Evolutionary conservation across 768 basidiomycete genomes (phyloP), one percentile per base, ranked within the genome.

Genomic region (Thelephora ganbajun): DNA sequence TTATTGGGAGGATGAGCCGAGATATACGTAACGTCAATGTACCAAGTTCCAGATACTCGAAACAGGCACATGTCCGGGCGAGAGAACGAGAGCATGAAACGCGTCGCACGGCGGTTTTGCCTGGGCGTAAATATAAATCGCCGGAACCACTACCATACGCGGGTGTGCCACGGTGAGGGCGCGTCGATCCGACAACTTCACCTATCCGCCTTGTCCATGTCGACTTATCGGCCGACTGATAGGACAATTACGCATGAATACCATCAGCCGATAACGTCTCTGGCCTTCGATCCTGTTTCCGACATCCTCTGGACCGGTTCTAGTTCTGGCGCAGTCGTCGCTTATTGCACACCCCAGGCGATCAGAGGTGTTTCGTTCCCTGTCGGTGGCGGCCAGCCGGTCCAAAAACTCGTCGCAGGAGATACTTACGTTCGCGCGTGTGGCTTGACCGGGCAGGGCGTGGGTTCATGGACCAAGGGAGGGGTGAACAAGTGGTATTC

Each of bases 251-350:
- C 39, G 11, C 39, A 41, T 41, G 18, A 41, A n/a, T 57, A 50
- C 43, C 53, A 53, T 2, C 73, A 76, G 55, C 73, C 81, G 20
- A 70, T 85, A 43, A 81, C 85, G 19, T 76, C 88, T 0, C 70
- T 96, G 48, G 76, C 81, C 0, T 93, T 98, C 61, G 94, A 99
- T 63, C 83, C 90, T 6, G 80, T 85, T 18, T 87, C 89, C 0
- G 92, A 97, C 61, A 77, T 83, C 5, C 67, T 99, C 33, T 96
- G 92, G 91, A 69, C 82, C 43, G 93, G 92, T 26, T 71, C 76
- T 7, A 76, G 79, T 49, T 65, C 74, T 23, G 93, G 94, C 2
- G 68, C 68, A 48, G 72, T 96, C 51, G 61, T 71, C 35, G 81
- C 84, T 1, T 75, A 80, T 59, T 79, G 86, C 64, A 71, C 78